Evolutionary conservation across 441 rosid genomes (phyloP), one percentile per base, ranked within the genome.

Genomic region (Gossypium gossypioides): DNA sequence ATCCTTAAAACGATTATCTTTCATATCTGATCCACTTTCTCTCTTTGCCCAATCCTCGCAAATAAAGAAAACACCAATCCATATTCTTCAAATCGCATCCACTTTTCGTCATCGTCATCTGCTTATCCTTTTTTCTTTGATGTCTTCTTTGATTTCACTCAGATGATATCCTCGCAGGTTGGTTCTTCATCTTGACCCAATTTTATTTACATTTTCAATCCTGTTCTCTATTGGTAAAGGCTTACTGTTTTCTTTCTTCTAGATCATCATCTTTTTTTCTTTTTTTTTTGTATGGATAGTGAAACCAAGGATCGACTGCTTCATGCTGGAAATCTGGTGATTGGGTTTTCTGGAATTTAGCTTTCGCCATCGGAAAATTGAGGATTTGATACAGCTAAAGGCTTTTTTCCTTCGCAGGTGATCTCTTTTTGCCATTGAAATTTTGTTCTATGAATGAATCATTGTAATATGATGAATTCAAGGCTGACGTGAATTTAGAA

Each of bases 1-100:
- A n/a, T 48, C 52, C 52, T 48, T n/a, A 5, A 51, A 51, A 52
- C 7, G 24, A 21, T 22, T n/a, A 8, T 22, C 32, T 21, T 22
- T 56, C 32, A 22, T 22, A 10, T 60, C 65, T 60, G 65, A 60
- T 60, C 65, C 65, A n/a, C 9, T 60, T 60, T 60, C 40, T 59
- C 15, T 29, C 19, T 27, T 27, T 27, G 19, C 42, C 42, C 4
- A n/a, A 27, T 5, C 19, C 65, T 40, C 65, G 21, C 8, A 29
- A 29, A 27, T 37, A 37, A 6, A 37, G 42, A 37, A 7, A 37
- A 37, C 42, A 59, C 42, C 12, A 59, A 59, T 27, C 65, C 65
- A 29, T 13, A 10, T 4, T 24, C 21, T 29, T 40, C 44, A 60
- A 25, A 58, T 60, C 65, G 16, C 42, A 59, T 6, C 57, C 62